Percentiles rank a stretch among this genome's conserved stretches.
phyloP scores from a whole-genome alignment of 2,329 filamentous ascomycete species.

The Epichloe sibirici region DNA sequence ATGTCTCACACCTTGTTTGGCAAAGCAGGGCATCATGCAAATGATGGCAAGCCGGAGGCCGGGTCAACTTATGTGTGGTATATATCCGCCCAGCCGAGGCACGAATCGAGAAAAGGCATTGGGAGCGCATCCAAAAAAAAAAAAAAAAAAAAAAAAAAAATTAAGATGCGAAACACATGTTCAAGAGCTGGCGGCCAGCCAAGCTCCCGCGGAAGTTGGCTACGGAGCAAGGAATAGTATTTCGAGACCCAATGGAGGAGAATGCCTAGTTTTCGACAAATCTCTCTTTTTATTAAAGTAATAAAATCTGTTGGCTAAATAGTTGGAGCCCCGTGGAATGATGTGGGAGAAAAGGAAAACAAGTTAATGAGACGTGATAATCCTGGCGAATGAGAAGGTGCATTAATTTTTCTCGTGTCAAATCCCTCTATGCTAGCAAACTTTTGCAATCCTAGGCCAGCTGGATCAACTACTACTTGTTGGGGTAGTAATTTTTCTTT shows the following conservation, averaged over 20 bases:
- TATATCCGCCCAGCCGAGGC: background rate
- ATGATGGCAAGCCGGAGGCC: background rate
- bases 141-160: too few relatives aligned
- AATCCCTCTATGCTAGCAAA: background rate
- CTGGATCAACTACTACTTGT: background rate
- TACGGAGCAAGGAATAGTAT: background rate
- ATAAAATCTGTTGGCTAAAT: background rate
- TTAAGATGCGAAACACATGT: slow-evolving; percentile 1
- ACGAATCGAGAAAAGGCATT: background rate
- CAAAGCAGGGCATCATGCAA: background rate
- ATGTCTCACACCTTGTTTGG: too few relatives aligned
- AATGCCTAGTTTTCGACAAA: background rate
- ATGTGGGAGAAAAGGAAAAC: background rate
- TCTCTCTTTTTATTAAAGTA: background rate
- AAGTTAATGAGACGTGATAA: background rate
- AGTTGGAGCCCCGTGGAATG: background rate
- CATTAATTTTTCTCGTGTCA: background rate
- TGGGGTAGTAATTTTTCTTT: background rate
- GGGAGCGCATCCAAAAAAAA: too few relatives aligned
- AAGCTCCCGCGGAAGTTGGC: background rate
- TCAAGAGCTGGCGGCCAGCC: background rate
- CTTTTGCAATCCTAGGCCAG: background rate
- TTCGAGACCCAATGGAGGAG: too few relatives aligned
- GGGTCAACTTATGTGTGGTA: background rate
- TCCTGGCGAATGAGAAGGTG: background rate